phyloP scores from a whole-genome alignment of 768 basidiomycete species.

The Kwoniella heveanensis region DNA sequence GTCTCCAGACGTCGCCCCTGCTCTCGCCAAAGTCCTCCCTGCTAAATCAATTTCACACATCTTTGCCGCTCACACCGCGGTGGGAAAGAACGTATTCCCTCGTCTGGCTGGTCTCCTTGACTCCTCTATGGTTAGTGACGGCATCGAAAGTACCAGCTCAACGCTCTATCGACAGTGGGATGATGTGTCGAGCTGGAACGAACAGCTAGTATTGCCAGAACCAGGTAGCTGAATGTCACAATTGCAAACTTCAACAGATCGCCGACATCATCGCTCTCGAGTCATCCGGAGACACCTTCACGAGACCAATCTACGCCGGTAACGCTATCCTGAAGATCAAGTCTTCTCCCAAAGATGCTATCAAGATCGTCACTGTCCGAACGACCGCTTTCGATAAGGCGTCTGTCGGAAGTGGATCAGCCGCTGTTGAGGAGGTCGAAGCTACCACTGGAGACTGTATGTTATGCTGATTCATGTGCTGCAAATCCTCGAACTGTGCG shows the following conservation, averaged over 20 bases:
- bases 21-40: slow-evolving; percentile 74
- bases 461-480: slow-evolving; percentile 17
- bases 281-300: slow-evolving; percentile 70
- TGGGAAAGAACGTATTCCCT: slow-evolving; percentile 88
- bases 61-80: slow-evolving; percentile 86
- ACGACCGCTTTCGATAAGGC: slow-evolving; percentile 81
- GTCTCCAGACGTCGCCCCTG: slow-evolving; percentile 66
- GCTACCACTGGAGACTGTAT: slow-evolving; percentile 60
- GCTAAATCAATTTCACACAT: slow-evolving; percentile 78
- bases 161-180: too few relatives aligned
- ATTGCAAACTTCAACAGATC: too few relatives aligned
- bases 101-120: slow-evolving; percentile 88
- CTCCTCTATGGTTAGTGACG: slow-evolving; percentile 64
- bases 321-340: slow-evolving; percentile 94
- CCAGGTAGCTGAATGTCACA: not conserved
- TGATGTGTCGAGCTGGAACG: too few relatives aligned
- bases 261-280: slow-evolving; percentile 85
- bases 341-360: slow-evolving; percentile 68
- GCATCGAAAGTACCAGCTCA: not conserved
- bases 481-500: not conserved
- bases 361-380: slow-evolving; percentile 95
- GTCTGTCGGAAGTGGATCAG: slow-evolving; percentile 61
- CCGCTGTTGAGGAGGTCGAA: slow-evolving; percentile 61
- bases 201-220: too few relatives aligned
- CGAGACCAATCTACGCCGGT: slow-evolving; percentile 94